Base-by-base conservation (phyloP, 306 rosid genomes). In the Rosa multiflora region DNA sequence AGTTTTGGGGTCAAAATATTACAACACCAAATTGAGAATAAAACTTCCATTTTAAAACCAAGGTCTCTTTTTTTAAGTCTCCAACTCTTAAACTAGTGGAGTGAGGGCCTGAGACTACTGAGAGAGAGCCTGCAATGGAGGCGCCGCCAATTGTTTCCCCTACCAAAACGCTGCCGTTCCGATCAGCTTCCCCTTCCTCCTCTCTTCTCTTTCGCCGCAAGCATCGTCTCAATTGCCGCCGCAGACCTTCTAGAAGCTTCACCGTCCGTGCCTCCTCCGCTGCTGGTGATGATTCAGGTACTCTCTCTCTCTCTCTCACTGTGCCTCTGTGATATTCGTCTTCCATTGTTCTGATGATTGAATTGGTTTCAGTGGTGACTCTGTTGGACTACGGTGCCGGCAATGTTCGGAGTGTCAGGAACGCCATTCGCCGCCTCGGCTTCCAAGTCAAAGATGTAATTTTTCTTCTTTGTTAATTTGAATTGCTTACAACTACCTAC, bases 371-470 rank as follows among this genome's bases (percentile, higher is more conserved):
- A 92, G 99, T 85, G 56, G 99, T 95, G 76, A 95, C 99, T 78
- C 76, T 95, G 73, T 97, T 95, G 68, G 98, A 95, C 72, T 93
- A 93, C 72, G 98, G 98, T 62, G 98, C 98, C 82, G 99, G 98
- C 63, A 95, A 93, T 77, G 98, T 95, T 75, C 91, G 97, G 69
- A 93, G 99, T 77, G 86, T 93, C 69, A 85, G 98, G 73, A 95
- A 95, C 80, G 99, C 98, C 49, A 91, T 95, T 59, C 91, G 82
- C 61, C 76, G 77, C 80, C 96, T 93, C 14, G 99, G 99, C 14
- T 95, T 91, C 77, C 88, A 90, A 67, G 91, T 95, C 67, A 91
- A 90, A 89, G 98, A 93, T 90, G 99, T 93, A 78, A 84, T 58
- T 81, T 12, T 40, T 10, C 47, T 59, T 39, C 70, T 74, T 17